Evolutionary conservation across 2,329 filamentous ascomycete species (phyloP), one percentile per base, ranked within the genome.

Genomic region (Neopestalotiopsis rosae): DNA sequence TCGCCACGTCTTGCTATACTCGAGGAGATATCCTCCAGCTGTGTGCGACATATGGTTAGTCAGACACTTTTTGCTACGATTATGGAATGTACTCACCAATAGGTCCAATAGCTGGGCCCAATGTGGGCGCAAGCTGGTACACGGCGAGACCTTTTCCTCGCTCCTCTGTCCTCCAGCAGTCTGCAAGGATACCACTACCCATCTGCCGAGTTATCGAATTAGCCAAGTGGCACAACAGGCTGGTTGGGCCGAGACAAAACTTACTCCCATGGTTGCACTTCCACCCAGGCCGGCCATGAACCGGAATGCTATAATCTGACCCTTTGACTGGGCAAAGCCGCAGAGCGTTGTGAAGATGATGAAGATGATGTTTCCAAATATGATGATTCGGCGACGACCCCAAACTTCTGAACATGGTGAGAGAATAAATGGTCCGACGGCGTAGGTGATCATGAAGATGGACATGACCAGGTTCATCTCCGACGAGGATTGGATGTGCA

Each of bases 261-360:
- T 56, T 65, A 12, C 82, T 79, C 85, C 85, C 73, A 86, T 80
- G 10, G 83, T 82, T 1, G 83, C 82, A 3, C 82, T 82, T 3
- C 82, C 83, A 2, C 82, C 84, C 0, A 86, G 69, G 4, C 86
- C 86, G 69, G 81, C 81, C 10, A 87, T 71, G 64, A 88, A 84
- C 1, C 86, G 83, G 71, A 86, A 87, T 3, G 82, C 78, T 14
- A 88, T 77, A 69, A 89, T 81, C 75, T 85, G 82, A 12, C 76
- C 77, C 7, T 80, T 79, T 12, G 76, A 84, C 1, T 71, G 79
- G 0, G 83, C 77, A 32, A 87, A 84, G 0, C 85, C 87, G 69
- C 86, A 88, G 0, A 81, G 84, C 5, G 85, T 84, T 59, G 88
- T 88, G 72, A 87, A 89, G 1, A 85, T 73, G 52, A 88, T 68